phyloP scores from a whole-genome alignment of 2,329 filamentous ascomycete genomes.

The Tolypocladium paradoxum region DNA sequence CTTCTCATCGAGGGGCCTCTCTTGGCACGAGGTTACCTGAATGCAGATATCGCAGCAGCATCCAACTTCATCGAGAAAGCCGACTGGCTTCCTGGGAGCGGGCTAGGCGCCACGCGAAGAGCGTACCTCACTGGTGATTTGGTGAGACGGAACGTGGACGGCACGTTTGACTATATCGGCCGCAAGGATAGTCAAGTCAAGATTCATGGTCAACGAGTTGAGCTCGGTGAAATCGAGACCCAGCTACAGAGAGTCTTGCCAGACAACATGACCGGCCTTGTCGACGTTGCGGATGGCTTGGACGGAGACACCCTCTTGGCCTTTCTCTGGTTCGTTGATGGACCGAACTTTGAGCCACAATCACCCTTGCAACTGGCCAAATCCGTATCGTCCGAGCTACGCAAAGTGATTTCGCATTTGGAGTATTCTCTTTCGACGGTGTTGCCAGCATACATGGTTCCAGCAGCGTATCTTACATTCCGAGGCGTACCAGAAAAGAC shows the following conservation, averaged over 20 bases:
- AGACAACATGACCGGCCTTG: background rate
- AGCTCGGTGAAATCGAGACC: constrained; percentile 23
- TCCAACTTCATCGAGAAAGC: constrained; percentile 13
- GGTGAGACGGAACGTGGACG: constrained; percentile 27
- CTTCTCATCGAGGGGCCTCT: constrained; percentile 27
- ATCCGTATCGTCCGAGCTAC: background rate
- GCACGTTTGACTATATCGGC: constrained; percentile 31
- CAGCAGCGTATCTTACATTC: constrained; percentile 27
- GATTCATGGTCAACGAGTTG: constrained; percentile 43
- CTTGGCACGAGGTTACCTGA: constrained; percentile 37
- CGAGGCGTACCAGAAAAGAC: constrained; percentile 20
- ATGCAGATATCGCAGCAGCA: constrained; percentile 31
- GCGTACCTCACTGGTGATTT: constrained; percentile 36
- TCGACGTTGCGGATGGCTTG: background rate
- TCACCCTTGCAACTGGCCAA: background rate
- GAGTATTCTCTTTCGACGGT: background rate
- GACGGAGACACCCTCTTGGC: background rate
- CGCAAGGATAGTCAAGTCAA: constrained; percentile 48
- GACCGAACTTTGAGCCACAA: background rate
- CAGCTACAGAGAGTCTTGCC: background rate
- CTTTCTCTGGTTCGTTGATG: background rate
- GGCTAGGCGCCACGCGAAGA: background rate
- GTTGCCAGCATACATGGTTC: constrained; percentile 28
- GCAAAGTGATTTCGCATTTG: background rate
- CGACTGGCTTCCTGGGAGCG: background rate